Evolutionary conservation across 2,329 filamentous ascomycete genomes (phyloP).

Genomic region (Xylaria multiplex): DNA sequence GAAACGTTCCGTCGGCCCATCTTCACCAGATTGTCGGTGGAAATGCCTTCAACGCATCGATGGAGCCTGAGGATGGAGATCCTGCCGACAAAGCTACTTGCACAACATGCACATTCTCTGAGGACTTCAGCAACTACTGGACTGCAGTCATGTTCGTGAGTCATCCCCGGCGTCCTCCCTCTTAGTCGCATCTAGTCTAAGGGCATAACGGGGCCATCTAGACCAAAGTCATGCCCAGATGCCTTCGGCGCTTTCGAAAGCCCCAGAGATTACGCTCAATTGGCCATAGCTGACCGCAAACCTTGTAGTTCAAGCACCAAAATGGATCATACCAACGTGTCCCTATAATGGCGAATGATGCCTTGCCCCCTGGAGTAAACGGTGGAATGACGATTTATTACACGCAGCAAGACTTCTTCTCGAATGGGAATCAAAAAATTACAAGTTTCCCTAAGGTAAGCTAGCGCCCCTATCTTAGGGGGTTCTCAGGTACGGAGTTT

Average conservation of each 20-base stretch:
- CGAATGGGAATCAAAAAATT: constrained; percentile 51
- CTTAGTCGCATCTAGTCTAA: too few relatives aligned
- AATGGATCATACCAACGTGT: constrained; percentile 49
- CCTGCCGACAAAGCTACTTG: constrained; percentile 43
- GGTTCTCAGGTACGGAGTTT: background rate
- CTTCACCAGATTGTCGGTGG: constrained; percentile 49
- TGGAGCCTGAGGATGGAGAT: constrained; percentile 44
- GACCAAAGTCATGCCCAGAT: too few relatives aligned
- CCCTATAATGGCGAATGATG: constrained; percentile 47
- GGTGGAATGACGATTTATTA: constrained; percentile 50
- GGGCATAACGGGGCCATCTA: too few relatives aligned
- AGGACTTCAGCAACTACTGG: constrained; percentile 49
- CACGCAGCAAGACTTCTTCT: constrained; percentile 47
- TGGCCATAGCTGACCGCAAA: background rate
- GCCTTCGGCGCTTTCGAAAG: too few relatives aligned
- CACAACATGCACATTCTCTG: constrained; percentile 47
- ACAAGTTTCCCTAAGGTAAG: constrained; percentile 56
- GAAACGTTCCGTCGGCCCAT: constrained; percentile 44
- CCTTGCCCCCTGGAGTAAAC: constrained; percentile 44
- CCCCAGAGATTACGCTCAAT: too few relatives aligned
- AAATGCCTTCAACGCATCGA: constrained; percentile 48
- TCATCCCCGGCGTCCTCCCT: background rate
- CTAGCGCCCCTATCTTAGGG: background rate
- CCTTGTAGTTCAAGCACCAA: constrained; percentile 42
- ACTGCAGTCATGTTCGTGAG: constrained; percentile 40